phyloP scores from a whole-genome alignment of 1,284 basidiomycete species.

The Wallemia hederae region DNA sequence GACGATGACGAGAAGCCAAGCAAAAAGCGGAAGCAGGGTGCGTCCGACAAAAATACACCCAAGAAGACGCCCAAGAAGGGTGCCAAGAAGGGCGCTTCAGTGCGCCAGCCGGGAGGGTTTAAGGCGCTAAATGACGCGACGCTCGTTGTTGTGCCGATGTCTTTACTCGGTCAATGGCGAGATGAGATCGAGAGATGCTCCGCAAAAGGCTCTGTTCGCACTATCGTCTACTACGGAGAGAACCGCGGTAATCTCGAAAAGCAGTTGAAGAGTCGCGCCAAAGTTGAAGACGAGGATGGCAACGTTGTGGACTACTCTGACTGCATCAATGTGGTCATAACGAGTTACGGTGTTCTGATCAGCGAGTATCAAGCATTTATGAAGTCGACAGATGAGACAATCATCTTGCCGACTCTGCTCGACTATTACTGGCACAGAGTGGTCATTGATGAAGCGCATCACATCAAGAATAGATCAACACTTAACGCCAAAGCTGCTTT shows the following conservation, averaged over 20 bases:
- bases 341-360: slow-evolving; percentile 61
- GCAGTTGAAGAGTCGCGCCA: slow-evolving; percentile 22
- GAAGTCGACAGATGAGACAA: background rate
- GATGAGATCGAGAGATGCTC: slow-evolving; percentile 43
- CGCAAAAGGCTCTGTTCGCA: slow-evolving; percentile 33
- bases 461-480: slow-evolving; percentile 71
- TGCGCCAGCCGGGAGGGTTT: slow-evolving; percentile 3
- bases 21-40: slow-evolving; percentile 6
- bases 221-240: slow-evolving; percentile 61
- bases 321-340: slow-evolving; percentile 32
- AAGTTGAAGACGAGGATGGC: slow-evolving; percentile 19
- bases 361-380: slow-evolving; percentile 35
- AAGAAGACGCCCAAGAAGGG: slow-evolving; percentile 2
- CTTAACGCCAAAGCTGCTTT: slow-evolving; percentile 36
- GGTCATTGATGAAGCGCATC: slow-evolving; percentile 71
- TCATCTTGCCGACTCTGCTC: background rate
- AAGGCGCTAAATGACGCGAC: slow-evolving; percentile 25
- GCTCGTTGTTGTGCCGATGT: slow-evolving; percentile 75
- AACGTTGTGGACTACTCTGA: slow-evolving; percentile 22
- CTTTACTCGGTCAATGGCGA: slow-evolving; percentile 65
- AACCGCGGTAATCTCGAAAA: slow-evolving; percentile 42
- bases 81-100: slow-evolving; percentile 7
- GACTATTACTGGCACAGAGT: background rate
- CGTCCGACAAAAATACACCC: slow-evolving; percentile 16
- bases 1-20: slow-evolving; percentile 29